These are phyloP conservation scores for Colletotrichum spinosum DNA, from an alignment of 2,329 filamentous ascomycete species.

Conservation along the genomic window DNA sequence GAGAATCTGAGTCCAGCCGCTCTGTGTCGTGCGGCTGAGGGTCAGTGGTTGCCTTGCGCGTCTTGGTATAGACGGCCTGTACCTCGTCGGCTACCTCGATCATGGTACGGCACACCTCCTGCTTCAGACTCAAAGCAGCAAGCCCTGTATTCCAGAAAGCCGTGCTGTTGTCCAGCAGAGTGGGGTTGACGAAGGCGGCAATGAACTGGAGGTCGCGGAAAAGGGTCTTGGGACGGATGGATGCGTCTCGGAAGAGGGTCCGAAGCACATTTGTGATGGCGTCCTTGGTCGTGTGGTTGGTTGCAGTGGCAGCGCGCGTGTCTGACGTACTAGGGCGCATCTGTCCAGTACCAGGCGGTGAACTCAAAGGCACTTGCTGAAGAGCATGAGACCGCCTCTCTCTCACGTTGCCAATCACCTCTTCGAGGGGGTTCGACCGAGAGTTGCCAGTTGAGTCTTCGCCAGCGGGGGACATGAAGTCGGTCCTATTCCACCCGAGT, in stretches of 20 bases:
- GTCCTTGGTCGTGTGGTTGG: constrained; percentile 67
- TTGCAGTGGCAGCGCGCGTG: constrained; percentile 61
- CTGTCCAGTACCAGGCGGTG: constrained; percentile 44
- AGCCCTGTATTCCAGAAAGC: constrained; percentile 93
- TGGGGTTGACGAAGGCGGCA: constrained; percentile 71
- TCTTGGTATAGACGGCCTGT: constrained; percentile 72
- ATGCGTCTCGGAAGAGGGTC: constrained; percentile 73
- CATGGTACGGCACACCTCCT: constrained; percentile 85
- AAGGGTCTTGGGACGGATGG: constrained; percentile 80
- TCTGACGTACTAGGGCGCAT: constrained; percentile 58
- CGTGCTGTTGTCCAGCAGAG: constrained; percentile 74
- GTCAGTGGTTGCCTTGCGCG: constrained; percentile 61
- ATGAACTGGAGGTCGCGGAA: constrained; percentile 86
- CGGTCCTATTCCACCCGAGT: constrained; percentile 48
- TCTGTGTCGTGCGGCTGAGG: constrained; percentile 40
- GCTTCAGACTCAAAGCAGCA: constrained; percentile 88
- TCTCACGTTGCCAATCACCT: constrained; percentile 76
- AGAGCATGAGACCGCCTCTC: constrained; percentile 73
- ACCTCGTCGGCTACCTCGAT: constrained; percentile 71
- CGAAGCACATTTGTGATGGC: constrained; percentile 75
- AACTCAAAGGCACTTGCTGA: constrained; percentile 47
- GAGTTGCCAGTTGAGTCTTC: constrained; percentile 48
- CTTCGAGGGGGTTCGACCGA: constrained; percentile 66
- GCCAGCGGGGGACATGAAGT: constrained; percentile 45
- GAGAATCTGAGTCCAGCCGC: constrained; percentile 44